Percentiles rank a stretch among this genome's conserved stretches.
Conservation (phyloP, 2,329 filamentous ascomycete species). For the Pyricularia grisea region DNA sequence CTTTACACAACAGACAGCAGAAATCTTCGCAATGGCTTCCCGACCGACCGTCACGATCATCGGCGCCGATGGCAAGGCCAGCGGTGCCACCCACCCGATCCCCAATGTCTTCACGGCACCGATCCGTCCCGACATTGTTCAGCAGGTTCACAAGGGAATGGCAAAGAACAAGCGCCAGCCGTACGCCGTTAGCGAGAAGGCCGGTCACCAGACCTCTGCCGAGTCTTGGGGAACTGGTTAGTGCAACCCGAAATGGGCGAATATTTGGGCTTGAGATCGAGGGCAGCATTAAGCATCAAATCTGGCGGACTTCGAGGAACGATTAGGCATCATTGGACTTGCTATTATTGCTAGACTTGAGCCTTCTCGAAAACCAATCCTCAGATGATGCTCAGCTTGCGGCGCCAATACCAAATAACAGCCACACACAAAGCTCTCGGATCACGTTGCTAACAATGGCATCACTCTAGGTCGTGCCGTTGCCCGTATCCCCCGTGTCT, state of each 20-base stretch:
- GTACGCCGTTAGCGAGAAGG: conserved; percentile 99
- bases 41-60: conserved; percentile 97
- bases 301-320: neutral
- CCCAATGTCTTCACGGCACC: conserved; percentile 95
- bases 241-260: conserved; percentile 28
- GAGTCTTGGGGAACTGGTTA: conserved; percentile 99
- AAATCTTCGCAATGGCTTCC: conserved; percentile 61
- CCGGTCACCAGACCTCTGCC: conserved; percentile 98
- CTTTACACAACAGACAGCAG: neutral
- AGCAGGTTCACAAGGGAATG: conserved; percentile 98
- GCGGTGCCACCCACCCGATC: conserved; percentile 81
- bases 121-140: conserved; percentile 98
- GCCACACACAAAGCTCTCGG: neutral
- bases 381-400: neutral
- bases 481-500: conserved; percentile 99
- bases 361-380: neutral
- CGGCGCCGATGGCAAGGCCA: conserved; percentile 89
- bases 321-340: neutral
- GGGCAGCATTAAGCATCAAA: neutral
- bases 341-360: neutral
- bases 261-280: neutral
- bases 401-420: neutral
- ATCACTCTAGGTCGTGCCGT: conserved; percentile 78
- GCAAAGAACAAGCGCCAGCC: conserved; percentile 99
- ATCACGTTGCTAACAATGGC: neutral